phyloP scores from a whole-genome alignment of 2,329 filamentous ascomycete species.

The Sphaerulina populicola region DNA sequence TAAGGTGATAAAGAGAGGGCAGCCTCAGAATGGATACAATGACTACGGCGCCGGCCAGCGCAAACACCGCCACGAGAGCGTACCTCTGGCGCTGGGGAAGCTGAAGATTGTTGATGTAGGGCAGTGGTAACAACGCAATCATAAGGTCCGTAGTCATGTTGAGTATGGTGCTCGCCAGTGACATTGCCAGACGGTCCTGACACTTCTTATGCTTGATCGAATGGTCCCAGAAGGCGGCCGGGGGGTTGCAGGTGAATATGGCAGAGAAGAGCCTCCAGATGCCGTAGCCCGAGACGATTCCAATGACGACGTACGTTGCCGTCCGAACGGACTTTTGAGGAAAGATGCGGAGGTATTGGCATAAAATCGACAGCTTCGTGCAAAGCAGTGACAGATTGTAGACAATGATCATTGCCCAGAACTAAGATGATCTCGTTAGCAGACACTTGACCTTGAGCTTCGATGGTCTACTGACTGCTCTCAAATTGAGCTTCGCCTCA shows the following conservation, averaged over 20 bases:
- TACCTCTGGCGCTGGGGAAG: slow-evolving; percentile 29
- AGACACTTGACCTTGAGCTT: not conserved
- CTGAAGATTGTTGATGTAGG: slow-evolving; percentile 29
- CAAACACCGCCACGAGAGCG: slow-evolving; percentile 31
- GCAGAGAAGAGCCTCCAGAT: slow-evolving; percentile 32
- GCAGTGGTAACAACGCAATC: slow-evolving; percentile 31
- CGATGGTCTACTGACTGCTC: not conserved
- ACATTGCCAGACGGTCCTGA: slow-evolving; percentile 9
- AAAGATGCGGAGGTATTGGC: slow-evolving; percentile 44
- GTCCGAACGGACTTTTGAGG: slow-evolving; percentile 34
- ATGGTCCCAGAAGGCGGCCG: slow-evolving; percentile 34
- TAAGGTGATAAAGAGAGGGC: slow-evolving; percentile 23
- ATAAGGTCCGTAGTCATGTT: slow-evolving; percentile 34
- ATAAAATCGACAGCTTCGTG: slow-evolving; percentile 41
- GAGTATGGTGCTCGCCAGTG: slow-evolving; percentile 30
- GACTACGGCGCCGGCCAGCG: slow-evolving; percentile 28
- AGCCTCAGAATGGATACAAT: slow-evolving; percentile 29
- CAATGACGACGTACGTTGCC: slow-evolving; percentile 24
- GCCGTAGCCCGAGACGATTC: slow-evolving; percentile 28
- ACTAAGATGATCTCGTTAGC: not conserved
- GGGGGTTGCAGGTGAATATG: slow-evolving; percentile 37
- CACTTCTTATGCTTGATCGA: slow-evolving; percentile 10
- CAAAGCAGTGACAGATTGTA: slow-evolving; percentile 34
- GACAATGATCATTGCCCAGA: slow-evolving; percentile 21
- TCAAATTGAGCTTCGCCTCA: slow-evolving; percentile 3